Conservation (phyloP, 257 asterid genomes). For the Gentiana macrophylla region DNA sequence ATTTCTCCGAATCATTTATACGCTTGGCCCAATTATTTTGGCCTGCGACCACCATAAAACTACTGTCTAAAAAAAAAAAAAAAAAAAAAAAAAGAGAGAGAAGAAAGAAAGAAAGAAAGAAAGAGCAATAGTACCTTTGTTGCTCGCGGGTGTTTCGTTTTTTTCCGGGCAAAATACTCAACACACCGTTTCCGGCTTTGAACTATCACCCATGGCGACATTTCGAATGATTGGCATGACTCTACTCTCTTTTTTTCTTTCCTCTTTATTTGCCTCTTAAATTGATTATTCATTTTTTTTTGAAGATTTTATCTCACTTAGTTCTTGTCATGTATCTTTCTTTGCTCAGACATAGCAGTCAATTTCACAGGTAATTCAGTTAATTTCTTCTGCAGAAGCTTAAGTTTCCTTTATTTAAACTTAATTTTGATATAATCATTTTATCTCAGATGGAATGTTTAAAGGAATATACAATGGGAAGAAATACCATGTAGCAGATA, state of each 20-base stretch:
- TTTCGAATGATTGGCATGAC: slow-evolving; percentile 67
- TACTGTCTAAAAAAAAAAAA: too few relatives aligned
- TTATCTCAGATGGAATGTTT: slow-evolving; percentile 72
- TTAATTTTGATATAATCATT: background rate
- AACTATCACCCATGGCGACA: slow-evolving; percentile 58
- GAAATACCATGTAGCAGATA: slow-evolving; percentile 70
- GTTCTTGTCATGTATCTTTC: slow-evolving; percentile 1
- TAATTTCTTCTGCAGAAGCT: background rate
- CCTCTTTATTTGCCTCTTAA: background rate
- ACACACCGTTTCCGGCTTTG: too few relatives aligned
- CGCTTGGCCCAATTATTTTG: too few relatives aligned
- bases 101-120: too few relatives aligned
- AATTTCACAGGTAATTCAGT: slow-evolving; percentile 66
- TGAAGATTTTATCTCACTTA: background rate
- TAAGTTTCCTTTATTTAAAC: background rate
- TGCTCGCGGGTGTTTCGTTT: too few relatives aligned
- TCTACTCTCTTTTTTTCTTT: slow-evolving; percentile 1
- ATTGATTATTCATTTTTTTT: slow-evolving; percentile 1
- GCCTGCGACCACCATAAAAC: too few relatives aligned
- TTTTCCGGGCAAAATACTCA: too few relatives aligned
- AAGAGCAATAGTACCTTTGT: too few relatives aligned
- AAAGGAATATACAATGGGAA: slow-evolving; percentile 91
- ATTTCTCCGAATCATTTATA: too few relatives aligned
- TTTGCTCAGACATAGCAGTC: slow-evolving; percentile 74
- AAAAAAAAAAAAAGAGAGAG: too few relatives aligned